Base-by-base conservation (phyloP, 75 land plant genomes). In the Selaginella moellendorffii region DNA sequence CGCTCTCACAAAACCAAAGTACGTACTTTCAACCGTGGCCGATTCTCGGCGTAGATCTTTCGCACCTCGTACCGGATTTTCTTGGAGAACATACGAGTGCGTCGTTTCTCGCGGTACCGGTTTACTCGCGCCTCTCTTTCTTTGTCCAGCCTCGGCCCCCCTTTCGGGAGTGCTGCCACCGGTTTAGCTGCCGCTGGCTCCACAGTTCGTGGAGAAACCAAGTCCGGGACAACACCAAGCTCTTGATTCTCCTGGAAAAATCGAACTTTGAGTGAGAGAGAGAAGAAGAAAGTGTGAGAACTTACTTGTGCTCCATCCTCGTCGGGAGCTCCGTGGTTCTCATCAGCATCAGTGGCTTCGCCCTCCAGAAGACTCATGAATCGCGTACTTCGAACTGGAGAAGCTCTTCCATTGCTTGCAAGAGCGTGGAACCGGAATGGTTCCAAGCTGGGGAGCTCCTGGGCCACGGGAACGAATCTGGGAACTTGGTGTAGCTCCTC, bases 51-150 rank as follows among this genome's bases (percentile, higher is more conserved):
- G 46, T 86, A 82, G 64, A 86, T 63, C 26, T 83, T 86, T 24
- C 90, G 65, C 0, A 86, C 90, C 63, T 86, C 83, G 56, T 86
- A 86, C 25, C 90, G 52, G 27, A 86, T 86, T 63, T 83, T 83
- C 79, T 86, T 86, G n/a, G 90, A 83, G 67, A 86, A 86, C 51
- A 86, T 66, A 53, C 90, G 58, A 9, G 81, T 80, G 26, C 83
- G 62, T 26, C 90, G 70, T 78, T 86, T 86, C 76, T 86, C 90
- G 24, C 81, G 66, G 73, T 86, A 86, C 79, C 90, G 72, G 26
- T 69, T 71, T 24, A 86, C 86, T 24, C 90, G 71, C 25, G 86
- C 86, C 65, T 86, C 83, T 61, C 89, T n/a, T 8, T 29, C 25
- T 24, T 61, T 24, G 2, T 79, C 85, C 19, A 71, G 76, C 5